Conservation (phyloP, 371 early-diverging fungal genomes). For the Mucor ambiguus region DNA sequence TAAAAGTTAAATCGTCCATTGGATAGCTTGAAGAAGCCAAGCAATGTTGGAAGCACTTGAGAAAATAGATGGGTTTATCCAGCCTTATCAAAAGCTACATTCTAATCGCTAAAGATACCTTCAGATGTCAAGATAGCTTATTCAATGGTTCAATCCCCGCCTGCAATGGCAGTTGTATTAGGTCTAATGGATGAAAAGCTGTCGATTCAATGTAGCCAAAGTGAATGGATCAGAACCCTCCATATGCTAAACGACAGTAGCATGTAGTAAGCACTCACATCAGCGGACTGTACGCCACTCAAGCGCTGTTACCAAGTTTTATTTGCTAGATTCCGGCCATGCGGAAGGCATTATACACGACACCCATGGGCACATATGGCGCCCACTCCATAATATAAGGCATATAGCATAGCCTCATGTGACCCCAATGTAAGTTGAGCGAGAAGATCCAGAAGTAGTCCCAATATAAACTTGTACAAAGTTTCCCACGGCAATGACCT, state of each 20-base stretch:
- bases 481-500: slow-evolving; percentile 15
- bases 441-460: background rate
- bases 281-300: background rate
- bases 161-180: background rate
- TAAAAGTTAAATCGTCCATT: background rate
- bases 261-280: background rate
- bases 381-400: background rate
- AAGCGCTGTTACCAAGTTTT: background rate
- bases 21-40: background rate
- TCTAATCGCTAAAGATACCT: no score
- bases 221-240: no score
- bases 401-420: background rate
- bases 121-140: no score
- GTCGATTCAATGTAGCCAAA: no score
- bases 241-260: no score
- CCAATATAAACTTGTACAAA: background rate
- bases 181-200: background rate
- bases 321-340: background rate
- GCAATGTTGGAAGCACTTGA: background rate
- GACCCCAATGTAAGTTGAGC: background rate
- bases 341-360: background rate
- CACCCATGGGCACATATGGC: background rate
- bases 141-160: background rate
- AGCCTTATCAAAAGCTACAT: no score
- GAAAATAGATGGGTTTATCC: no score